phyloP scores from a whole-genome alignment of 495 filamentous ascomycete species.

The Neurospora sublineolata region DNA sequence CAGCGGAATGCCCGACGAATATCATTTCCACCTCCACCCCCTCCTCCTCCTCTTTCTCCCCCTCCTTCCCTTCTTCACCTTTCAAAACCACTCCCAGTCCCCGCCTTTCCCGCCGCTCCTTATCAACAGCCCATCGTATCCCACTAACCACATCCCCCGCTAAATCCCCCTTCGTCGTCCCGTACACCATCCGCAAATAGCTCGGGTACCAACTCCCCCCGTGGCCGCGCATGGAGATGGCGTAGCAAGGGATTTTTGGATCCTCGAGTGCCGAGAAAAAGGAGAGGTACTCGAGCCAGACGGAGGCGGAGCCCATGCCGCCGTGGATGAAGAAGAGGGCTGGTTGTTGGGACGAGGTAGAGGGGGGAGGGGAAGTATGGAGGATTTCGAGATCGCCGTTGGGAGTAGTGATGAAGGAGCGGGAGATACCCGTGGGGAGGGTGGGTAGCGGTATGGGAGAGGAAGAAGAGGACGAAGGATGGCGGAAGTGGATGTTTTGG shows the following conservation, averaged over 20 bases:
- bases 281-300: constrained; percentile 35
- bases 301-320: constrained; percentile 37
- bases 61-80: constrained; percentile 14
- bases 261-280: constrained; percentile 24
- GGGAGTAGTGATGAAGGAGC: constrained; percentile 24
- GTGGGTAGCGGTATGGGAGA: constrained; percentile 3
- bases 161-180: constrained; percentile 24
- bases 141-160: constrained; percentile 32
- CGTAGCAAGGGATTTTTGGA: constrained; percentile 32
- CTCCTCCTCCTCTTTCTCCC: constrained; percentile 8
- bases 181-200: constrained; percentile 27
- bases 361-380: constrained; percentile 5
- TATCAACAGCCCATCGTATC: constrained; percentile 22
- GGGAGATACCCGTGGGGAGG: constrained; percentile 20
- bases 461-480: constrained; percentile 2
- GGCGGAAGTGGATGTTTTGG: constrained; percentile 16
- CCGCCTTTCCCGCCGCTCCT: too few species aligned
- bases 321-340: constrained; percentile 33
- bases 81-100: too few species aligned
- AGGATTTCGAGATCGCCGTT: constrained; percentile 32
- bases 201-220: constrained; percentile 36
- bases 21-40: constrained; percentile 23
- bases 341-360: background rate
- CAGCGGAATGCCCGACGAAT: constrained; percentile 36
- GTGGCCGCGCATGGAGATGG: constrained; percentile 39